Evolutionary conservation across 768 basidiomycete genomes (phyloP), one percentile per base, ranked within the genome.

Genomic region (Boletus sensibilis): DNA sequence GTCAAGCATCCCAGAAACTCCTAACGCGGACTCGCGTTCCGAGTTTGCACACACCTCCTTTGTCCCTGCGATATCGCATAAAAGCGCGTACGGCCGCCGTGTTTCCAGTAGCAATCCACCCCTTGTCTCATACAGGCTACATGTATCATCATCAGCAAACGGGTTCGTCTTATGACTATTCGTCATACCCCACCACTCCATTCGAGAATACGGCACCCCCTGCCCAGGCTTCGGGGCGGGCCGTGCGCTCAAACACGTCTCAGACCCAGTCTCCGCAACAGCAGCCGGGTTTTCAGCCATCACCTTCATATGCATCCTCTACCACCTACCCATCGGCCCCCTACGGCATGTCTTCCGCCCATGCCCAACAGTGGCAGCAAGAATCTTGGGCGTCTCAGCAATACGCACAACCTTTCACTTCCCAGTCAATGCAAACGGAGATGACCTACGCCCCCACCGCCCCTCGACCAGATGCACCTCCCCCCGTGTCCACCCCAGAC

Each of bases 121-220:
- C 75, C 82, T 37, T 37, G 72, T 82, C 41, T 81, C 82, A 5
- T 43, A 74, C 77, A 50, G 76, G 80, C 56, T 83, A 84, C 64
- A 74, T 83, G 68, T 86, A 87, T 67, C 76, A 78, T 51, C 72
- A 77, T 56, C 74, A 79, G 50, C 77, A 75, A 20, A 75, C 75
- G 34, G 67, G 72, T 37, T 74, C 74, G 53, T 62, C 75, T 55
- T 86, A 87, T 66, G 81, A 80, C 59, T 84, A 83, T 67, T 46
- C 78, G 31, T 68, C 76, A 53, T 79, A 82, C 56, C 70, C 66
- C 27, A 61, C 65, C 29, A 56, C 72, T 9, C 60, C 71, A 5
- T 71, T 62, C 46, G 68, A 67, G 42, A 57, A 57, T 11, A 45
- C 63, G 6, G 65, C 65, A 45, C 66, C 68, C 55, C 56, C 64